phyloP scores from a whole-genome alignment of 2,329 filamentous ascomycete species.

The Fusarium abutilonis region DNA sequence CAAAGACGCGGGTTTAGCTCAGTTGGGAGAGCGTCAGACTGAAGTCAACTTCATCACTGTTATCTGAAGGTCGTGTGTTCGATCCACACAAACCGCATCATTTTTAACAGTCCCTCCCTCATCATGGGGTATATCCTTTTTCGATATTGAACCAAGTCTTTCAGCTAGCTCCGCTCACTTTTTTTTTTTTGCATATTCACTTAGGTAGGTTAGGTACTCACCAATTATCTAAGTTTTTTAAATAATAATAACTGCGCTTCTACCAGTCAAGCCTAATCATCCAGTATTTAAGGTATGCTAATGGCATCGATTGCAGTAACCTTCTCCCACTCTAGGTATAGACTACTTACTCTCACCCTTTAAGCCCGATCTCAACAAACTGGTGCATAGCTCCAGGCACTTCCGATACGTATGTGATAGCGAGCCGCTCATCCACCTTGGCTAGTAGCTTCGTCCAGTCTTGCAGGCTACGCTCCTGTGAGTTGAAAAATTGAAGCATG shows the following conservation, averaged over 20 bases:
- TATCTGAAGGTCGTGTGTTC: constrained; percentile 35
- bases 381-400: constrained; percentile 12
- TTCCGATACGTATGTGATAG: constrained; percentile 8
- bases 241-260: too few species aligned
- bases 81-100: constrained; percentile 31
- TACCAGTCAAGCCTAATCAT: too few species aligned
- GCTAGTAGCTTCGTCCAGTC: constrained; percentile 23
- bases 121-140: neutral
- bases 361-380: constrained; percentile 2
- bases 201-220: too few species aligned
- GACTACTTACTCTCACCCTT: too few species aligned
- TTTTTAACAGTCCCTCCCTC: too few species aligned
- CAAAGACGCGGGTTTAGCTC: constrained; percentile 25
- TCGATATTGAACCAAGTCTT: too few species aligned
- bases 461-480: constrained; percentile 31
- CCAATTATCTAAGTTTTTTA: too few species aligned
- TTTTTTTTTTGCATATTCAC: too few species aligned
- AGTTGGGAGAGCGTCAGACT: constrained; percentile 36
- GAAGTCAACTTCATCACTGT: constrained; percentile 26
- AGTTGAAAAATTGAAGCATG: constrained; percentile 60
- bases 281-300: too few species aligned
- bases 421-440: constrained; percentile 27
- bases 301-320: too few species aligned
- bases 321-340: too few species aligned
- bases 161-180: too few species aligned